These are phyloP conservation scores for Acanthamoeba castellanii DNA, from an alignment of 208 protist genomes.

Conservation along the genomic window DNA sequence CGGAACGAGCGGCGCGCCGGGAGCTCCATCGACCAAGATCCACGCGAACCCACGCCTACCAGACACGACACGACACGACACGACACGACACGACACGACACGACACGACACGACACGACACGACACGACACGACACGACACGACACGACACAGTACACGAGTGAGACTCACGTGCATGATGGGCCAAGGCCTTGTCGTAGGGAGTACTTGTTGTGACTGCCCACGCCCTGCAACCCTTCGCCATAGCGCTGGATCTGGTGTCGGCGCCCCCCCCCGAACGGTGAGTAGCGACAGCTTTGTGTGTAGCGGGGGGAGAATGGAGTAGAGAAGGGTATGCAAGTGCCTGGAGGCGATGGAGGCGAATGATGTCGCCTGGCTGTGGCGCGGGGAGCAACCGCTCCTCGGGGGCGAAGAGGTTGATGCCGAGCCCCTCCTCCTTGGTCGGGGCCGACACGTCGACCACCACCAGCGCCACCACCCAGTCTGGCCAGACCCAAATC, in stretches of 20 bases:
- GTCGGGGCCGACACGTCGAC: conserved; percentile 31
- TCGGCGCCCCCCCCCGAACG: not conserved
- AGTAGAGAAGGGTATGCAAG: not conserved
- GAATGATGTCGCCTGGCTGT: conserved; percentile 1
- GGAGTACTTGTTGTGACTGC: not conserved
- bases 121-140: not conserved
- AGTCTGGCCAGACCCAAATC: not conserved
- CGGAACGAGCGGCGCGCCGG: not conserved
- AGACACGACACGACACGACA: not conserved
- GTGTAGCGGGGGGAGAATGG: not conserved
- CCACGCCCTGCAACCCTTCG: not conserved
- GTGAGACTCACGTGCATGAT: not conserved
- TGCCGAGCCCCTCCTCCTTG: not conserved
- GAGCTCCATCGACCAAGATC: not conserved
- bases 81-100: not conserved
- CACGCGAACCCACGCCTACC: not conserved
- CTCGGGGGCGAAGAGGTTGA: conserved; percentile 25
- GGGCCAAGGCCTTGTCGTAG: not conserved
- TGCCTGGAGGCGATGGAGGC: not conserved
- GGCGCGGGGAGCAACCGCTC: not conserved
- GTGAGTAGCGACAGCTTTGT: not conserved
- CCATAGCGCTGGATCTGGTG: not conserved
- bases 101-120: not conserved
- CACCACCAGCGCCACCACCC: conserved; percentile 15
- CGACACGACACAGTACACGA: too few species aligned